Evolutionary conservation across 225 moss, liverwort and hornwort species (phyloP), one percentile per base, ranked within the genome.

Genomic region (Lunularia cruciata): DNA sequence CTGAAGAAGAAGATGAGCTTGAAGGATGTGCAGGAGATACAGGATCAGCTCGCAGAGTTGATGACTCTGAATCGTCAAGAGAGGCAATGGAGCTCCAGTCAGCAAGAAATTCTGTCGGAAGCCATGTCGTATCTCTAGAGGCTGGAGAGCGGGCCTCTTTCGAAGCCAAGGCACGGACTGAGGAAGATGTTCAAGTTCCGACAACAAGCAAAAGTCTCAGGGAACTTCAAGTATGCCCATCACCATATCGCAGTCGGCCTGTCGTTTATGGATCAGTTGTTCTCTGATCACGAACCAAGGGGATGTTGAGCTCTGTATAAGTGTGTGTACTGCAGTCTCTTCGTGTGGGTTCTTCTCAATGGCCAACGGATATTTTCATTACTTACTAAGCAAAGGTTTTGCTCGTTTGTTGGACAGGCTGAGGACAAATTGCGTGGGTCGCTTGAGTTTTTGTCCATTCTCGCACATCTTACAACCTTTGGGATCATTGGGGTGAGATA

Each of bases 401-500:
- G n/a, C n/a, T n/a, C n/a, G n/a, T 51, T 22, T 13, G 40, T 40
- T 13, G 40, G 11, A 31, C 51, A 67, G 67, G 67, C n/a, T 15
- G 33, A 51, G 46, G 53, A 71, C 3, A 52, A 55, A 30, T 49
- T 77, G 16, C 36, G 20, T 54, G 60, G 62, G 6, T 42, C 63
- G 48, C 20, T 89, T 69, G 89, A 91, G 69, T 81, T 91, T 51
- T 22, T 89, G 23, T 98, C 93, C 25, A 81, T 89, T 57, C 72
- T 98, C 34, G 87, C 98, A 68, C 77, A 89, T 76, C 69, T 98
- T 76, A 69, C 93, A 52, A 85, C 89, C 55, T 98, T 98, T 75
- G 93, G 98, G 71, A 93, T 98, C 53, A 72, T 91, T 31, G 98
- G 98, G 87, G 93, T 98, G 68, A 78, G 85, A 33, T n/a, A 13